phyloP scores from a whole-genome alignment of 2,329 filamentous ascomycete genomes.

The Kalmusia sp. region DNA sequence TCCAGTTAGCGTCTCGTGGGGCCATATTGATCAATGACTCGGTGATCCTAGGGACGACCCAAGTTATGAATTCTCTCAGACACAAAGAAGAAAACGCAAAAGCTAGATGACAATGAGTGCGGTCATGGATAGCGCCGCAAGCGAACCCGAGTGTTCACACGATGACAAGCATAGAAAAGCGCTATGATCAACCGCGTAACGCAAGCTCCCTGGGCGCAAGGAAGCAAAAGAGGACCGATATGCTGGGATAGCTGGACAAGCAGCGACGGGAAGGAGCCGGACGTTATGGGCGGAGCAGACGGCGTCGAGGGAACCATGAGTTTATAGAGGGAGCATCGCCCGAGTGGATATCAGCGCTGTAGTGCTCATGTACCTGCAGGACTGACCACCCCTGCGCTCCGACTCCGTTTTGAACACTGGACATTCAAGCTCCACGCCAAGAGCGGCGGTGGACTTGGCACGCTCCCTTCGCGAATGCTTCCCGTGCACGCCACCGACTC shows the following conservation, averaged over 20 bases:
- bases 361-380: not conserved
- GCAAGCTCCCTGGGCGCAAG: not conserved
- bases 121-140: not conserved
- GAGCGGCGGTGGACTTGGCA: not conserved
- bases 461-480: not conserved
- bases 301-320: not conserved
- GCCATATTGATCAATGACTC: slow-evolving; percentile 30
- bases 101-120: not conserved
- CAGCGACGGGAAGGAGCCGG: not conserved
- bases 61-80: too few relatives aligned
- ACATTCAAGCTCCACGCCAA: slow-evolving; percentile 7
- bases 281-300: not conserved
- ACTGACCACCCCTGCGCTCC: not conserved
- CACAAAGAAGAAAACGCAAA: not conserved
- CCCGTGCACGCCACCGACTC: not conserved
- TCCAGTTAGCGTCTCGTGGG: slow-evolving; percentile 48
- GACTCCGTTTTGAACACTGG: not conserved
- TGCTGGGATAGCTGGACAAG: not conserved
- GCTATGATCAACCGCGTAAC: not conserved
- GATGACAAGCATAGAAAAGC: not conserved
- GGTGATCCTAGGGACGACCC: not conserved
- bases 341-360: not conserved
- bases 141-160: not conserved
- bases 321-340: slow-evolving; percentile 7
- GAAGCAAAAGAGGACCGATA: not conserved